A percentile compares a stretch with the other conserved stretches of the same genome.
These are phyloP conservation scores for Scedosporium aurantiacum DNA, from an alignment of 2,329 filamentous ascomycete genomes.

Conservation along the genomic window DNA sequence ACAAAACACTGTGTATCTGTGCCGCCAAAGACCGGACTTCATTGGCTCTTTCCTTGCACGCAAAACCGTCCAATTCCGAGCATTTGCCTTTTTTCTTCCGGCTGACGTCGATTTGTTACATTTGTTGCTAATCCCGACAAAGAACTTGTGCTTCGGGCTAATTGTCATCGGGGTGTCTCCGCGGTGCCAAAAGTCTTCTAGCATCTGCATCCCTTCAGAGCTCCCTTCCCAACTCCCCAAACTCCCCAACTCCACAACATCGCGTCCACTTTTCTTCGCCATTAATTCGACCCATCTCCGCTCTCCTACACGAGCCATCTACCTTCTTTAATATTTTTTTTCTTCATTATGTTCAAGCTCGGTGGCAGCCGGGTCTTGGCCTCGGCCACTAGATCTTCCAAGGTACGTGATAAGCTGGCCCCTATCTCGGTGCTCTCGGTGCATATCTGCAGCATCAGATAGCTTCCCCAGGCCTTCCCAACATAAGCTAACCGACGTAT, in stretches of 20 bases:
- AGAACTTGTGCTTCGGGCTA: neutral
- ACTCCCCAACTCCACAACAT: neutral
- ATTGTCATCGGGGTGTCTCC: neutral
- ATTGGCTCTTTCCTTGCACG: neutral
- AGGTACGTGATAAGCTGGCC: slow-evolving; percentile 41
- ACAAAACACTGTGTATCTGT: neutral
- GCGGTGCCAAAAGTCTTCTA: neutral
- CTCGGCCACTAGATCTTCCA: slow-evolving; percentile 66
- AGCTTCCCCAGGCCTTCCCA: slow-evolving; percentile 8
- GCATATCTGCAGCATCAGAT: neutral
- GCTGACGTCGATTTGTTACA: slow-evolving; percentile 4
- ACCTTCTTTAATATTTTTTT: slow-evolving; percentile 6
- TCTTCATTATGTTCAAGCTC: slow-evolving; percentile 68
- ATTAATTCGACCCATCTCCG: slow-evolving; percentile 9
- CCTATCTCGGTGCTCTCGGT: neutral
- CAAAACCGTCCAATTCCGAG: slow-evolving; percentile 2
- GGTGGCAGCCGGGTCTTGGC: slow-evolving; percentile 71
- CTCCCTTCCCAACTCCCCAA: neutral
- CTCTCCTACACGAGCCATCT: slow-evolving; percentile 7
- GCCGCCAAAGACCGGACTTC: neutral
- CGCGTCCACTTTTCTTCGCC: neutral
- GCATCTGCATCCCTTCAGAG: neutral
- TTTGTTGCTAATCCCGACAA: neutral
- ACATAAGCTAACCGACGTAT: slow-evolving; percentile 5
- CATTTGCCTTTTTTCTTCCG: neutral